These are phyloP conservation scores for Capsicum chinense DNA, from an alignment of 257 asterid species.

Conservation along the genomic window DNA sequence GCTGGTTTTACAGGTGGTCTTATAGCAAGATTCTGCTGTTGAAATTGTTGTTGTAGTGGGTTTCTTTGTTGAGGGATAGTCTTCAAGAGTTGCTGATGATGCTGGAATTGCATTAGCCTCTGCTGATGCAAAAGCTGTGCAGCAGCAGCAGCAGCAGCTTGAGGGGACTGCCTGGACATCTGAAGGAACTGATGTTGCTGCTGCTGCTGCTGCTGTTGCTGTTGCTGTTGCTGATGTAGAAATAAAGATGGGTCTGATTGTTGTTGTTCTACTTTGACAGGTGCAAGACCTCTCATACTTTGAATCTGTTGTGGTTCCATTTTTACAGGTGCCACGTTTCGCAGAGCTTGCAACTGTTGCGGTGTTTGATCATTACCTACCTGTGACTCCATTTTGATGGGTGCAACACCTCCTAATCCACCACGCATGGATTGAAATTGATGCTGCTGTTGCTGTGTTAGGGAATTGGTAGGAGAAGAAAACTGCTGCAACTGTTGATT, in stretches of 20 bases:
- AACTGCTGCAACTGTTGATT: constrained; percentile 68
- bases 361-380: constrained; percentile 55
- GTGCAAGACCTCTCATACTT: constrained; percentile 53
- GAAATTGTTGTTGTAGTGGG: constrained; percentile 65
- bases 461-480: constrained; percentile 53
- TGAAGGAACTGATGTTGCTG: constrained; percentile 51
- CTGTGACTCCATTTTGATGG: constrained; percentile 68
- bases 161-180: constrained; percentile 64
- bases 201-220: constrained; percentile 52
- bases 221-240: constrained; percentile 66
- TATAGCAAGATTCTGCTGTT: constrained; percentile 59
- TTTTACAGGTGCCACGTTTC: constrained; percentile 57
- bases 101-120: constrained; percentile 76
- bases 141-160: constrained; percentile 60
- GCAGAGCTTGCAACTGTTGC: constrained; percentile 59
- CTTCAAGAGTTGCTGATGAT: constrained; percentile 83
- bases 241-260: constrained; percentile 73
- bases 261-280: constrained; percentile 80
- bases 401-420: constrained; percentile 58
- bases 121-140: constrained; percentile 86
- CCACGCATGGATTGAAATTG: constrained; percentile 60
- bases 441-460: constrained; percentile 55
- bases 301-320: constrained; percentile 65
- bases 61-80: constrained; percentile 82
- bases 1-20: constrained; percentile 71